These are phyloP conservation scores for Auriscalpium microsporum DNA, from an alignment of 768 basidiomycete species.

Conservation along the genomic window DNA sequence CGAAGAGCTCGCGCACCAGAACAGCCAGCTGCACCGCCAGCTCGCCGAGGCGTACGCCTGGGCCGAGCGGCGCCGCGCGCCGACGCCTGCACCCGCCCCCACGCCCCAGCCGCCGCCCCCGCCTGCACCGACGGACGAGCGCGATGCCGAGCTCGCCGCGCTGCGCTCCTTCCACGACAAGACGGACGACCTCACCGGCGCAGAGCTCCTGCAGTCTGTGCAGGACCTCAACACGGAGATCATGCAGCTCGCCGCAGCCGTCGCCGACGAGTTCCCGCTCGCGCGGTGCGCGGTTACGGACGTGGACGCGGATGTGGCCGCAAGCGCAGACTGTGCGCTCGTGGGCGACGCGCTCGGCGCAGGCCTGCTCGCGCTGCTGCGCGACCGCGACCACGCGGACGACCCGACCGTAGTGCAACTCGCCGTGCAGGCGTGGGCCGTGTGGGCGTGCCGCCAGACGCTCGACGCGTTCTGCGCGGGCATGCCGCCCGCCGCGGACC, in stretches of 20 bases:
- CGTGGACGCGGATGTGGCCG: conserved; percentile 14
- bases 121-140: conserved; percentile 10
- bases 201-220: conserved; percentile 26
- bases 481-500: conserved; percentile 21
- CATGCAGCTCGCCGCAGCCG: conserved; percentile 26
- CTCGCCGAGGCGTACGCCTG: not conserved
- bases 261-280: conserved; percentile 24
- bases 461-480: conserved; percentile 27
- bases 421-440: conserved; percentile 30
- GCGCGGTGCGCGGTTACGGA: conserved; percentile 9
- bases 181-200: conserved; percentile 27
- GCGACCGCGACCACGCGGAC: conserved; percentile 19
- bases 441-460: conserved; percentile 24
- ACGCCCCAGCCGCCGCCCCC: conserved; percentile 17
- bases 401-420: conserved; percentile 30
- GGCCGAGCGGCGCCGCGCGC: conserved; percentile 4
- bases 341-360: conserved; percentile 21
- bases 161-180: conserved; percentile 28
- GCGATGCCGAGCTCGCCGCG: conserved; percentile 22
- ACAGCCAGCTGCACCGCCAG: not conserved
- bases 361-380: conserved; percentile 22
- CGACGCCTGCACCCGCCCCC: conserved; percentile 19
- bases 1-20: not conserved
- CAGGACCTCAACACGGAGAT: conserved; percentile 28
- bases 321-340: conserved; percentile 21